phyloP scores from a whole-genome alignment of 1,284 basidiomycete species.

The Cutaneotrichosporon daszewskae region DNA sequence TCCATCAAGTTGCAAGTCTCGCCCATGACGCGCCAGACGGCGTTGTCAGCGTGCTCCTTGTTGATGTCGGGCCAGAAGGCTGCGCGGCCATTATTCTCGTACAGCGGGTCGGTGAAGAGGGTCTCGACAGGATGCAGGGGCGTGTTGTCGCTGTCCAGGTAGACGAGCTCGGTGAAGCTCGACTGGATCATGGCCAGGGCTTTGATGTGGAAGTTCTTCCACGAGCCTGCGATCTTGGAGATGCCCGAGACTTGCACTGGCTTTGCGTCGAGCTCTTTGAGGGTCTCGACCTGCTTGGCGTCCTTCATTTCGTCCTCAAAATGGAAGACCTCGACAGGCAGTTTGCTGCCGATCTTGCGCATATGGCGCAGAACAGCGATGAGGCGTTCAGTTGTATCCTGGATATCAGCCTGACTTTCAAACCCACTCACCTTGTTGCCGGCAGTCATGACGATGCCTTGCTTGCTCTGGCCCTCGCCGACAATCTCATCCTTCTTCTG shows the following conservation, averaged over 20 bases:
- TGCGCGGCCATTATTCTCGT: slow-evolving; percentile 40
- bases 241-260: slow-evolving; percentile 19
- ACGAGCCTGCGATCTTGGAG: slow-evolving; percentile 15
- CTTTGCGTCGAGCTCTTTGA: slow-evolving; percentile 42
- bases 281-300: slow-evolving; percentile 26
- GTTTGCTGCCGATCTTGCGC: slow-evolving; percentile 32
- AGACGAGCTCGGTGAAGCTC: slow-evolving; percentile 49
- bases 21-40: slow-evolving; percentile 51
- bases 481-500: slow-evolving; percentile 27
- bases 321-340: slow-evolving; percentile 50
- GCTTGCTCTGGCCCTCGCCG: slow-evolving; percentile 5
- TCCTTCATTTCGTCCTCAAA: slow-evolving; percentile 47
- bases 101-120: slow-evolving; percentile 46
- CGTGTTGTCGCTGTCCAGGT: slow-evolving; percentile 49
- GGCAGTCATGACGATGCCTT: slow-evolving; percentile 4
- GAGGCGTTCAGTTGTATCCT: slow-evolving; percentile 47
- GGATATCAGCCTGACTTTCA: not conserved
- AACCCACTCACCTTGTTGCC: slow-evolving; percentile 11
- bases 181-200: slow-evolving; percentile 49
- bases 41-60: slow-evolving; percentile 51
- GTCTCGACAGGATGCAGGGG: slow-evolving; percentile 46
- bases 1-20: slow-evolving; percentile 44
- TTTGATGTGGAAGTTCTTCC: slow-evolving; percentile 45
- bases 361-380: slow-evolving; percentile 45
- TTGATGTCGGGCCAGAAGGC: slow-evolving; percentile 53